Evolutionary conservation across 164 flowering plant genomes (phyloP).

Genomic region (Vitis riparia): DNA sequence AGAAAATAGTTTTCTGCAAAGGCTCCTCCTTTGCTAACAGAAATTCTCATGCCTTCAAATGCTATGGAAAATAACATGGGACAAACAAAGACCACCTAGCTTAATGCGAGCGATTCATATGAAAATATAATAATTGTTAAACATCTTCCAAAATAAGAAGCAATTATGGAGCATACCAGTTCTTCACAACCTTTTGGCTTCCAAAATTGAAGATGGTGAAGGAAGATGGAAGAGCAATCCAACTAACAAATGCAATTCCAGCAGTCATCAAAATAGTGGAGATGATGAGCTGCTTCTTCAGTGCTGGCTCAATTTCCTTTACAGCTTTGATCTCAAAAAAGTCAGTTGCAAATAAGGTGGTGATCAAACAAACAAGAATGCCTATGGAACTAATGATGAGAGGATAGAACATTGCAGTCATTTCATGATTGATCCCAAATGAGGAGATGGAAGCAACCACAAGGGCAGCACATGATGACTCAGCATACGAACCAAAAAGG

Average conservation of each 20-base stretch:
- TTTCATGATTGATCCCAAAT: conserved; percentile 43
- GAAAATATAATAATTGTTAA: not conserved
- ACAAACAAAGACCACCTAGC: not conserved
- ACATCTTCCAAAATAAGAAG: not conserved
- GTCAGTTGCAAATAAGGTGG: conserved; percentile 47
- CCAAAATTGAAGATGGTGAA: conserved; percentile 56
- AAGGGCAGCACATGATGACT: conserved; percentile 74
- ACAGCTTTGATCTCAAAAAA: conserved; percentile 46
- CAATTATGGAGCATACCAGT: conserved; percentile 35
- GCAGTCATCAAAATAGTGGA: conserved; percentile 45
- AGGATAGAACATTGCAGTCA: conserved; percentile 40
- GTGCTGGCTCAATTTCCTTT: conserved; percentile 40
- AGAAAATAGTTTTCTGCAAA: no score
- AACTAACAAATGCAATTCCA: conserved; percentile 37
- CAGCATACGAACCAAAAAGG: conserved; percentile 81
- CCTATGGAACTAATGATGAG: conserved; percentile 40
- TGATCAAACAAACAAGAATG: conserved; percentile 38
- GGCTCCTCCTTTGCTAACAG: no score
- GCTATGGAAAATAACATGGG: no score
- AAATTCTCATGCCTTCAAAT: no score
- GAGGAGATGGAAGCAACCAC: conserved; percentile 79
- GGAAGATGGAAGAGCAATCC: conserved; percentile 40
- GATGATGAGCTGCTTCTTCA: conserved; percentile 45
- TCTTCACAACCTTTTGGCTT: conserved; percentile 45
- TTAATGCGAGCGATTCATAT: not conserved